phyloP scores from a whole-genome alignment of 2,329 filamentous ascomycete species.

The Sphaerulina musiva region DNA sequence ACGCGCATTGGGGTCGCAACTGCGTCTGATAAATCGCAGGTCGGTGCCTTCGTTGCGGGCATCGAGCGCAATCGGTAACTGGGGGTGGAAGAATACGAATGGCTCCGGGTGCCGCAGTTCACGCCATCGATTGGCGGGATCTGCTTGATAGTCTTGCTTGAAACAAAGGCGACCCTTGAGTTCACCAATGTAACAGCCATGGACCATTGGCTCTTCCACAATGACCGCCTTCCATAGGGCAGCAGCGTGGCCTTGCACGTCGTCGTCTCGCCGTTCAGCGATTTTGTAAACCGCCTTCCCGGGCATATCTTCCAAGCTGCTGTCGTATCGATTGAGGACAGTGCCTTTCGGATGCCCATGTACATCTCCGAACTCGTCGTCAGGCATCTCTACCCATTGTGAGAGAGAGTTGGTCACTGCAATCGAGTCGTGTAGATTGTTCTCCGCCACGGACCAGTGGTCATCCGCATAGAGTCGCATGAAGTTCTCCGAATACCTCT shows the following conservation, averaged over 20 bases:
- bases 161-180: slow-evolving; percentile 56
- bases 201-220: slow-evolving; percentile 45
- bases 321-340: slow-evolving; percentile 60
- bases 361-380: slow-evolving; percentile 39
- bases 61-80: slow-evolving; percentile 87
- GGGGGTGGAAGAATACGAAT: slow-evolving; percentile 64
- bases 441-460: slow-evolving; percentile 50
- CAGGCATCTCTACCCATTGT: slow-evolving; percentile 69
- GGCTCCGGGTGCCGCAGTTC: slow-evolving; percentile 46
- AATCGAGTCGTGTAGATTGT: slow-evolving; percentile 73
- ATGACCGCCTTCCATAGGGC: slow-evolving; percentile 66
- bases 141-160: slow-evolving; percentile 43
- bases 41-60: slow-evolving; percentile 79
- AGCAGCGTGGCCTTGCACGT: slow-evolving; percentile 52
- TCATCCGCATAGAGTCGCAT: slow-evolving; percentile 53
- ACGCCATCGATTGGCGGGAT: slow-evolving; percentile 44
- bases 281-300: slow-evolving; percentile 48
- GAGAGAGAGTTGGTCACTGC: slow-evolving; percentile 67
- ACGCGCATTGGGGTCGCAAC: slow-evolving; percentile 82
- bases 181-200: slow-evolving; percentile 58
- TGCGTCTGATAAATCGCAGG: slow-evolving; percentile 83
- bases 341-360: slow-evolving; percentile 53
- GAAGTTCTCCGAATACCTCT: slow-evolving; percentile 53
- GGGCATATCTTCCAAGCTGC: slow-evolving; percentile 48
- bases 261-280: slow-evolving; percentile 48